phyloP scores from a whole-genome alignment of 345 rosid species.

The Euclidium syriacum region DNA sequence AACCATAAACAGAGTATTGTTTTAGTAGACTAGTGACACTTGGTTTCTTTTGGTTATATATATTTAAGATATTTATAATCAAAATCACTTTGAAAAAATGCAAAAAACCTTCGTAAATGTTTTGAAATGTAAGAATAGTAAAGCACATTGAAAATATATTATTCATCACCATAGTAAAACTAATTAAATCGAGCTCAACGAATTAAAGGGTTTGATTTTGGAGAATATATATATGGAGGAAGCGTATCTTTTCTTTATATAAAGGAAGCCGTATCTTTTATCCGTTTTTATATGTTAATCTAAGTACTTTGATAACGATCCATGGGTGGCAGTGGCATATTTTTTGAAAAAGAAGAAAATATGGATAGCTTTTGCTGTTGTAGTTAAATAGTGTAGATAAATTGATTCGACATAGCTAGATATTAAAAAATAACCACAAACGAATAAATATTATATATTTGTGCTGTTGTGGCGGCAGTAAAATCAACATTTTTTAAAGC shows the following conservation, averaged over 20 bases:
- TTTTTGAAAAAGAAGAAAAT: neutral
- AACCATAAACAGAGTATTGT: too few species aligned
- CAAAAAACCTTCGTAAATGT: too few species aligned
- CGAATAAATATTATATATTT: constrained; percentile 1
- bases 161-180: too few species aligned
- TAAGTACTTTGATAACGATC: neutral
- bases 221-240: neutral
- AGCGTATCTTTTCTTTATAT: neutral
- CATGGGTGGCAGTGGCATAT: constrained; percentile 5
- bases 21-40: too few species aligned
- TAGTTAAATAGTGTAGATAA: neutral
- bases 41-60: too few species aligned
- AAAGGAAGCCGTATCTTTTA: neutral
- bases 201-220: neutral
- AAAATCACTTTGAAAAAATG: too few species aligned
- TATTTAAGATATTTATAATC: too few species aligned
- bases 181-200: neutral
- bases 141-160: too few species aligned
- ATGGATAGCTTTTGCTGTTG: neutral
- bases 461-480: constrained; percentile 13
- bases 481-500: neutral
- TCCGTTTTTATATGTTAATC: neutral
- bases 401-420: neutral
- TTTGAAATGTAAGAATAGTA: too few species aligned
- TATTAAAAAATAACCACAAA: neutral